These are phyloP conservation scores for Pleurotus tuber-regium DNA, from an alignment of 768 basidiomycete species.

Conservation along the genomic window DNA sequence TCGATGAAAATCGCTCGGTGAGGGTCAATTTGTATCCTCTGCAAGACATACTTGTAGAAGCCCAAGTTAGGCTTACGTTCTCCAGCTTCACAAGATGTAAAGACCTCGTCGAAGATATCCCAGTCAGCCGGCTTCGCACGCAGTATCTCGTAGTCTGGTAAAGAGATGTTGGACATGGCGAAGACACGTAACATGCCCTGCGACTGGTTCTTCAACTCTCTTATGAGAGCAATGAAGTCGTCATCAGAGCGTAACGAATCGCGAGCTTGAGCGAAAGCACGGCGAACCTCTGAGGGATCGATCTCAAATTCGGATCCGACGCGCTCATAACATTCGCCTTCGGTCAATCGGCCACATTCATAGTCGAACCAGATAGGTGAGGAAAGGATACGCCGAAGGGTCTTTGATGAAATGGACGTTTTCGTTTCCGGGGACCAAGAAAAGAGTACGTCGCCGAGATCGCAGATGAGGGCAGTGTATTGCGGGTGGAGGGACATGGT, in stretches of 20 bases:
- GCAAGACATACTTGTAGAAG: constrained; percentile 49
- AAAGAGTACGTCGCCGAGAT: constrained; percentile 57
- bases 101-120: constrained; percentile 46
- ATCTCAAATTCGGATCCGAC: constrained; percentile 39
- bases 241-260: constrained; percentile 44
- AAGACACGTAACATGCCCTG: constrained; percentile 37
- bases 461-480: constrained; percentile 44
- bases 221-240: constrained; percentile 43
- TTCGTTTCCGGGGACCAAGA: constrained; percentile 48
- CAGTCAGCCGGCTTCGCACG: constrained; percentile 45
- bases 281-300: constrained; percentile 35
- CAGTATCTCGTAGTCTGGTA: constrained; percentile 47
- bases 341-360: constrained; percentile 43
- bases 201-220: constrained; percentile 39
- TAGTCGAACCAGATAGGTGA: constrained; percentile 53
- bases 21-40: constrained; percentile 42
- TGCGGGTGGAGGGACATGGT: constrained; percentile 10
- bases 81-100: constrained; percentile 48
- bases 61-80: constrained; percentile 57
- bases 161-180: constrained; percentile 61
- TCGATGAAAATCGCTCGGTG: constrained; percentile 52
- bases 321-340: constrained; percentile 41
- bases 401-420: constrained; percentile 39
- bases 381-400: constrained; percentile 39
- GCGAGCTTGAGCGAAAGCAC: constrained; percentile 45